Conservation (phyloP, 1,139 yeast species). For the Debaryomyces sp. region DNA sequence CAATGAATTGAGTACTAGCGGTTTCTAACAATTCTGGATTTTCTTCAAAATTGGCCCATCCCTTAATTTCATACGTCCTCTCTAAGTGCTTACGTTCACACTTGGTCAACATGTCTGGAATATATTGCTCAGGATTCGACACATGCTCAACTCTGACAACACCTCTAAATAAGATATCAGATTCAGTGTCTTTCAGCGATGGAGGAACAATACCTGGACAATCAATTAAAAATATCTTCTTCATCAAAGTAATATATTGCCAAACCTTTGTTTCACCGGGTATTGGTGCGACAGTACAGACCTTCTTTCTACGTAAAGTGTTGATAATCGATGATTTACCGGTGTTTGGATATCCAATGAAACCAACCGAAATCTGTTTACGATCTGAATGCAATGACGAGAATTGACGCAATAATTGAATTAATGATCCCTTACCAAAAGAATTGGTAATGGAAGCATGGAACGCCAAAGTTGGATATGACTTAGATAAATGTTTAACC, state of each 20-base stretch:
- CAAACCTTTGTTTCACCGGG: slow-evolving; percentile 99
- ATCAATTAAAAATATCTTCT: slow-evolving; percentile 90
- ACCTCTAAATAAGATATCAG: slow-evolving; percentile 95
- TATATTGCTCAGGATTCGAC: slow-evolving; percentile 91
- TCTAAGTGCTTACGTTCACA: slow-evolving; percentile 91
- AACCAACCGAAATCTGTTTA: slow-evolving; percentile 95
- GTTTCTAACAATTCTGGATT: slow-evolving; percentile 40
- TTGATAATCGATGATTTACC: slow-evolving; percentile 96
- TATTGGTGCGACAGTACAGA: slow-evolving; percentile 95
- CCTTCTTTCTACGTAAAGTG: slow-evolving; percentile 91
- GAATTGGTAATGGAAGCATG: slow-evolving; percentile 98
- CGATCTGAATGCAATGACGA: slow-evolving; percentile 89
- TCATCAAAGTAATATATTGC: slow-evolving; percentile 98
- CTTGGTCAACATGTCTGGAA: slow-evolving; percentile 81
- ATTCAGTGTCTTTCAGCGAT: slow-evolving; percentile 80
- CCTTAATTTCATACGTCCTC: slow-evolving; percentile 91
- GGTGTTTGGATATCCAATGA: slow-evolving; percentile 96
- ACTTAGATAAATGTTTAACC: slow-evolving; percentile 93
- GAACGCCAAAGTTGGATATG: slow-evolving; percentile 93
- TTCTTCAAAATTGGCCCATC: slow-evolving; percentile 69
- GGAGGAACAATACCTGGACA: slow-evolving; percentile 99
- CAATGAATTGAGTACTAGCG: slow-evolving; percentile 81
- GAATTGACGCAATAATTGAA: slow-evolving; percentile 90
- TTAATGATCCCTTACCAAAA: slow-evolving; percentile 95
- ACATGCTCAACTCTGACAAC: slow-evolving; percentile 98